Percentiles rank a stretch among this genome's conserved stretches.
These are phyloP conservation scores for Skeletonema grethae DNA, from an alignment of 108 stramenopile species.

Conservation along the genomic window DNA sequence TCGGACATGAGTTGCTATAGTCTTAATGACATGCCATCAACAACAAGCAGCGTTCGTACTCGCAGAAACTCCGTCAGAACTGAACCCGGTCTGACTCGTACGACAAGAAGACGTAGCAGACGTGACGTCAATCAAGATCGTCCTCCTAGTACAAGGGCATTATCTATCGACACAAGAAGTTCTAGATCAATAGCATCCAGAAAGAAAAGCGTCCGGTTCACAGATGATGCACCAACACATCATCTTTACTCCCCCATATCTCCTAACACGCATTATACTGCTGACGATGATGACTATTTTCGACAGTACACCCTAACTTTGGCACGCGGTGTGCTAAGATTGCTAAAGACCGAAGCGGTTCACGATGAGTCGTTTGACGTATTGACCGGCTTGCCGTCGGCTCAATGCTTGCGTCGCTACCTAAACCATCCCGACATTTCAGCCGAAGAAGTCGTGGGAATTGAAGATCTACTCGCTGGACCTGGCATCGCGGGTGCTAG, in stretches of 20 bases:
- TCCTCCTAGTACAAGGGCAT: too few species aligned
- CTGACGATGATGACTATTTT: background rate
- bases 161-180: background rate
- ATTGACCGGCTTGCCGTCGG: background rate
- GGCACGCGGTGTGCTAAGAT: background rate
- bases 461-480: background rate
- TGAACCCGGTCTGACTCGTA: background rate
- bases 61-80: background rate
- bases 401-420: background rate
- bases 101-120: background rate
- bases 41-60: background rate
- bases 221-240: background rate
- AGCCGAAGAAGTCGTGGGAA: background rate
- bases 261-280: background rate
- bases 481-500: background rate
- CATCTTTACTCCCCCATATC: background rate
- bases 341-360: background rate
- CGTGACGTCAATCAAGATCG: background rate
- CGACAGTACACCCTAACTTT: background rate
- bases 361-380: background rate
- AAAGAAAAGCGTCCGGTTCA: background rate
- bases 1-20: background rate
- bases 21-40: background rate
- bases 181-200: background rate
- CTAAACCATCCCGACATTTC: background rate